Conservation (phyloP, 345 rosid genomes). For the Populus alba region DNA sequence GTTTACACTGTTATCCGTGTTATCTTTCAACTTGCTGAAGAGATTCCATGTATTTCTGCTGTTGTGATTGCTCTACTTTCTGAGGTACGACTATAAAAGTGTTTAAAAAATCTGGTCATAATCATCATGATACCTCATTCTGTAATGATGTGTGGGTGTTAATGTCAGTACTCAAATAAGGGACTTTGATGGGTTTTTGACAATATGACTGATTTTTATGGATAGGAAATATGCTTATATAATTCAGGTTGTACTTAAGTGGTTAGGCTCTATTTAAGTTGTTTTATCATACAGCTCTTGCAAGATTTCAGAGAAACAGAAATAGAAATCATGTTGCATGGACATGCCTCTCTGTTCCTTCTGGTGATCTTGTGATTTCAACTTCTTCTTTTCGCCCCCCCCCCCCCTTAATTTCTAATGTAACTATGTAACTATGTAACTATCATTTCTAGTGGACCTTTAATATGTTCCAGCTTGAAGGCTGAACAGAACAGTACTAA, state of each 20-base stretch:
- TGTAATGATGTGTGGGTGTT: background rate
- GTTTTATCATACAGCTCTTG: background rate
- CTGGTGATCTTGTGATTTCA: background rate
- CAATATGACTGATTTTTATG: background rate
- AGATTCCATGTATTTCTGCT: slow-evolving; percentile 98
- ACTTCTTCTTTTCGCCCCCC: background rate
- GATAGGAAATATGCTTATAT: background rate
- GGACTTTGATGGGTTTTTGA: background rate
- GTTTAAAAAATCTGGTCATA: slow-evolving; percentile 5
- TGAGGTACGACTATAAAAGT: slow-evolving; percentile 48
- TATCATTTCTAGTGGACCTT: background rate
- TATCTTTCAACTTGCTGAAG: slow-evolving; percentile 95
- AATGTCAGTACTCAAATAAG: background rate
- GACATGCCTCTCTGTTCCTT: background rate
- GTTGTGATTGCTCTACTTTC: slow-evolving; percentile 94
- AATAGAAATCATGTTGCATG: background rate
- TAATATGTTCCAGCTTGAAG: background rate
- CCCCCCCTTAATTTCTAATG: background rate
- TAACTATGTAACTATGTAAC: background rate
- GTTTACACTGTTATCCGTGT: slow-evolving; percentile 91
- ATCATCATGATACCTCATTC: background rate
- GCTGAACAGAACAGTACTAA: background rate
- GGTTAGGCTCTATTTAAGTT: background rate
- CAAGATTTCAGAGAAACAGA: background rate
- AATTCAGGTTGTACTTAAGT: background rate